A percentile compares a stretch with the other conserved stretches of the same genome.
Conservation (phyloP, 352 stramenopile genomes). For the Phytophthora kernoviae region DNA sequence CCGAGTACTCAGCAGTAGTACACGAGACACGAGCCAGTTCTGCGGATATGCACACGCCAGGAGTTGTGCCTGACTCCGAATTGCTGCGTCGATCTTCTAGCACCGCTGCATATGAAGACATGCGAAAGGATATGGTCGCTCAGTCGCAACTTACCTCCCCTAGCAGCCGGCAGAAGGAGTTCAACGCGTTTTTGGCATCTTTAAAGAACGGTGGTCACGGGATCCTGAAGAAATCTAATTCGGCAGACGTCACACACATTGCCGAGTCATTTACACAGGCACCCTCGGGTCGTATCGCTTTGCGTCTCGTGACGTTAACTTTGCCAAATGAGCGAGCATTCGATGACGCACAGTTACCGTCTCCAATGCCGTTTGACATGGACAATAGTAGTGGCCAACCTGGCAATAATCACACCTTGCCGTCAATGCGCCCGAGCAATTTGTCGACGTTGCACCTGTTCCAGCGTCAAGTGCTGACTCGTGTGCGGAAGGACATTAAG, state of each 20-base stretch:
- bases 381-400: conserved; percentile 35
- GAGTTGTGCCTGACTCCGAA: conserved; percentile 13
- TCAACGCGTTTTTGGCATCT: conserved; percentile 46
- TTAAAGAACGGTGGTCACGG: conserved; percentile 27
- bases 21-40: conserved; percentile 32
- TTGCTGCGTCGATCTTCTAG: conserved; percentile 48
- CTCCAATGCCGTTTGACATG: conserved; percentile 64
- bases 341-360: conserved; percentile 38
- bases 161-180: conserved; percentile 36
- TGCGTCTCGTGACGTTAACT: conserved; percentile 80
- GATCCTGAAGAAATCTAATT: conserved; percentile 10
- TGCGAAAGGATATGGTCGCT: conserved; percentile 34
- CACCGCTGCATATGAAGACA: conserved; percentile 56
- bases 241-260: conserved; percentile 45
- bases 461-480: conserved; percentile 74
- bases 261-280: conserved; percentile 59
- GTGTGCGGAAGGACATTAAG: conserved; percentile 73
- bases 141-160: conserved; percentile 25
- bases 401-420: conserved; percentile 18
- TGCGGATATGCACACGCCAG: conserved; percentile 13
- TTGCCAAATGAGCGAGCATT: conserved; percentile 76
- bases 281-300: conserved; percentile 50
- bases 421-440: conserved; percentile 42
- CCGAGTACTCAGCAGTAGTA: conserved; percentile 48
- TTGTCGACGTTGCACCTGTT: conserved; percentile 74